Percentiles rank a stretch among this genome's conserved stretches.
Evolutionary conservation across 2,329 filamentous ascomycete species (phyloP).

Genomic region (Fusarium sp.): DNA sequence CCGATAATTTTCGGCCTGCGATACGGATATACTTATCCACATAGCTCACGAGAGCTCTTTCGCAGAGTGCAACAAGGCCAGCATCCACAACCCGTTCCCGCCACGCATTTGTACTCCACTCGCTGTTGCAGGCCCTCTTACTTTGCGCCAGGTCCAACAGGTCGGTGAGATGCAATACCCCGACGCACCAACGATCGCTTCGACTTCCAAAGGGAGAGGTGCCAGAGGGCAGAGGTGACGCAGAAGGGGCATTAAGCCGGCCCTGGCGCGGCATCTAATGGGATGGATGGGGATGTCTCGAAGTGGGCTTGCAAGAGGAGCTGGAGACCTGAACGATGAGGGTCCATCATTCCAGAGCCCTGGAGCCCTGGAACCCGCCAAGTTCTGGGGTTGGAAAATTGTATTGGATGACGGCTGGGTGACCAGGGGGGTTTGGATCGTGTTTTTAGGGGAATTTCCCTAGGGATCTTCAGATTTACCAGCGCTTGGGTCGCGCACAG

Average conservation of each 20-base stretch:
- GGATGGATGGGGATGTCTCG: not conserved
- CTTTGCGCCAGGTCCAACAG: conserved; percentile 36
- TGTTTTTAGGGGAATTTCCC: conserved; percentile 39
- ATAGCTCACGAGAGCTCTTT: not conserved
- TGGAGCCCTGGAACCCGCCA: conserved; percentile 43
- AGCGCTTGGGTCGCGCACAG: conserved; percentile 25
- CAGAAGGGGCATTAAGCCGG: conserved; percentile 26
- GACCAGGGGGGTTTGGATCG: conserved; percentile 36
- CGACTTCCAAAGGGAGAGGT: conserved; percentile 35
- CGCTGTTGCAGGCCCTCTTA: not conserved
- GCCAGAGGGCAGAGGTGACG: not conserved
- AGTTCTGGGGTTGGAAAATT: conserved; percentile 35
- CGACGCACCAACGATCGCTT: conserved; percentile 43
- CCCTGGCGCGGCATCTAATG: conserved; percentile 33
- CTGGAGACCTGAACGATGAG: conserved; percentile 10
- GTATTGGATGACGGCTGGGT: conserved; percentile 34
- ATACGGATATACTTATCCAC: not conserved
- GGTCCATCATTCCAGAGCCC: conserved; percentile 44
- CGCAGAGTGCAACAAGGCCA: not conserved
- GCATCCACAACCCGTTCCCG: not conserved
- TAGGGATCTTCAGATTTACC: conserved; percentile 40
- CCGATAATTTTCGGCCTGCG: conserved; percentile 34
- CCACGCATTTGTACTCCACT: not conserved
- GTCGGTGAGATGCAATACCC: conserved; percentile 45
- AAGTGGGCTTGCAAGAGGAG: conserved; percentile 18